A percentile compares a stretch with the other conserved stretches of the same genome.
phyloP scores from a whole-genome alignment of 1,284 basidiomycete species.

The Cryptococcus depauperatus region DNA sequence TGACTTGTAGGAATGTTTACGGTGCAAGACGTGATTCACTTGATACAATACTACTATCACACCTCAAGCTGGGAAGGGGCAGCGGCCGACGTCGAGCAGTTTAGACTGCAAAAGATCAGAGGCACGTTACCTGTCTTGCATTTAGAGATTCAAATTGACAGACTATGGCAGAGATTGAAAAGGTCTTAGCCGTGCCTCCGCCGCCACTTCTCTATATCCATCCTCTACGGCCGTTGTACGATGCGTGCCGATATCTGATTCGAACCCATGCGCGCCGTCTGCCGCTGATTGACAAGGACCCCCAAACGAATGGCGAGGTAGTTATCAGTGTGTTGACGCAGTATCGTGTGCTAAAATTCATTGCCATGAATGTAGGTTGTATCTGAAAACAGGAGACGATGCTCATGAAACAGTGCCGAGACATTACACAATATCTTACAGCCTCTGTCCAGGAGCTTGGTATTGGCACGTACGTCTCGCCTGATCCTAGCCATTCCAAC shows the following conservation, averaged over 20 bases:
- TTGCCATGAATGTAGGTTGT: slow-evolving; percentile 80
- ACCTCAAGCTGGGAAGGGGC: slow-evolving; percentile 78
- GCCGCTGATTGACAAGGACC: slow-evolving; percentile 86
- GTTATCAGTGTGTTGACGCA: slow-evolving; percentile 95
- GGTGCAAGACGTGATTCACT: slow-evolving; percentile 88
- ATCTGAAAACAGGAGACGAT: neutral
- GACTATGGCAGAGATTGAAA: slow-evolving; percentile 71
- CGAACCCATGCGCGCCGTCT: slow-evolving; percentile 91
- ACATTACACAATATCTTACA: slow-evolving; percentile 45
- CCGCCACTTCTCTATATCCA: slow-evolving; percentile 86
- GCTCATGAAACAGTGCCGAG: slow-evolving; percentile 27
- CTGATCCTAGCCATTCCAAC: slow-evolving; percentile 43
- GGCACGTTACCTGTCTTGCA: slow-evolving; percentile 49
- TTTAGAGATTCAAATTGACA: neutral
- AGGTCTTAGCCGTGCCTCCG: slow-evolving; percentile 79
- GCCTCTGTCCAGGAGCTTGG: slow-evolving; percentile 68
- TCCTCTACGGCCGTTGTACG: slow-evolving; percentile 78
- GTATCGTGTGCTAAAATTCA: slow-evolving; percentile 96
- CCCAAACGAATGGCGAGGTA: slow-evolving; percentile 89
- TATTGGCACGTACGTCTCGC: slow-evolving; percentile 82
- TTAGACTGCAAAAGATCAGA: slow-evolving; percentile 77
- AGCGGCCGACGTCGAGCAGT: slow-evolving; percentile 85
- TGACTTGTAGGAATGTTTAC: slow-evolving; percentile 80
- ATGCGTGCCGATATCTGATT: slow-evolving; percentile 83
- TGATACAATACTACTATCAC: slow-evolving; percentile 93